These are phyloP conservation scores for Pseudocohnilembus persalinus DNA, from an alignment of 169 alveolate genomes.

Conservation along the genomic window DNA sequence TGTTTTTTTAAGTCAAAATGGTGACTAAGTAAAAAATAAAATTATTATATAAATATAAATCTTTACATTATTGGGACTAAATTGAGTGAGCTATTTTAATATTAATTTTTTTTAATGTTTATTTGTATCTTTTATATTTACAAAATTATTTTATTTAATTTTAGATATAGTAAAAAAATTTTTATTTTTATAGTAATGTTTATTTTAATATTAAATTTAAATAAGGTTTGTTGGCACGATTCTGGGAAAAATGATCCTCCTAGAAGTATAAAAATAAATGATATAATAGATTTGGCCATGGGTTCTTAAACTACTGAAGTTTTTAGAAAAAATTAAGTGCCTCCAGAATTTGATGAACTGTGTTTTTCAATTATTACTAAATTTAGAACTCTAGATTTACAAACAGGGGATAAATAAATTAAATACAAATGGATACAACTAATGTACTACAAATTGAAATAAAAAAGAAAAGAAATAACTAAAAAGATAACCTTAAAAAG, in stretches of 20 bases:
- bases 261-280: constrained; percentile 36
- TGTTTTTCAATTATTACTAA: constrained; percentile 53
- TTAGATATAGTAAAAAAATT: too few relatives aligned
- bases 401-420: constrained; percentile 37
- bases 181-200: too few relatives aligned
- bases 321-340: constrained; percentile 44
- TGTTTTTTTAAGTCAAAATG: constrained; percentile 47
- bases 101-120: too few relatives aligned
- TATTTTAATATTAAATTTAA: not conserved
- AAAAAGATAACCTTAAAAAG: constrained; percentile 20
- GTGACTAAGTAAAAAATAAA: constrained; percentile 6
- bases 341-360: constrained; percentile 54
- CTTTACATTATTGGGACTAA: too few relatives aligned
- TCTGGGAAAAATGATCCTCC: constrained; percentile 10
- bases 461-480: constrained; percentile 31
- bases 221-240: constrained; percentile 27
- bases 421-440: constrained; percentile 56
- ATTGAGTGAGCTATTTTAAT: too few relatives aligned
- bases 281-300: constrained; percentile 47
- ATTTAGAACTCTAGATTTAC: constrained; percentile 48
- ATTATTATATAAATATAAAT: too few relatives aligned
- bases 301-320: constrained; percentile 53
- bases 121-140: too few relatives aligned
- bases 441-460: not conserved
- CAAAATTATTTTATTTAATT: too few relatives aligned